Percentiles rank a stretch among this genome's conserved stretches.
phyloP scores from a whole-genome alignment of 768 basidiomycete species.

The Phlebiopsis flavidoalba region DNA sequence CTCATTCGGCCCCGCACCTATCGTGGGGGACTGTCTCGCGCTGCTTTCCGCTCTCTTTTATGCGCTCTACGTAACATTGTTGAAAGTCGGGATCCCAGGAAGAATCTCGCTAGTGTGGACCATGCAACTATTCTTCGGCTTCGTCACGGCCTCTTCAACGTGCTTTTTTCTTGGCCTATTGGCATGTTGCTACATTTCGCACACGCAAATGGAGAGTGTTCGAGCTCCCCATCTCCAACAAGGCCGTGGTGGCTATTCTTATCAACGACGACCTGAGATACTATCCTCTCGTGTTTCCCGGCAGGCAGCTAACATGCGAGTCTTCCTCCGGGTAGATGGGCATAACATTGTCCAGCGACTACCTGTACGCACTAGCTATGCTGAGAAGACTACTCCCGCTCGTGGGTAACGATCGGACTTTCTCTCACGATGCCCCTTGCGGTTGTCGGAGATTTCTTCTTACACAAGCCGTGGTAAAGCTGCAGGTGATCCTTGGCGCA shows the following conservation, averaged over 20 bases:
- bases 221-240: constrained; percentile 54
- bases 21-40: constrained; percentile 79
- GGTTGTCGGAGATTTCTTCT: constrained; percentile 71
- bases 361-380: constrained; percentile 85
- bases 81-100: constrained; percentile 82
- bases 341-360: constrained; percentile 82
- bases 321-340: constrained; percentile 49
- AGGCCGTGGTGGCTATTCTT: constrained; percentile 43
- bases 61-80: constrained; percentile 80
- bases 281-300: neutral
- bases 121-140: constrained; percentile 95
- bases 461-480: constrained; percentile 51
- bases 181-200: constrained; percentile 71
- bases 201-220: constrained; percentile 71
- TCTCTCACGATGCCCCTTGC: constrained; percentile 93
- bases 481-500: constrained; percentile 69
- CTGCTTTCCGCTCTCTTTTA: constrained; percentile 86
- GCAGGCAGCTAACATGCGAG: neutral
- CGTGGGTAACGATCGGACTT: constrained; percentile 88
- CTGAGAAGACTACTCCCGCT: constrained; percentile 95
- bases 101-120: constrained; percentile 82
- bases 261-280: constrained; percentile 56
- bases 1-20: constrained; percentile 26
- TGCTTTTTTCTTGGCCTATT: constrained; percentile 69
- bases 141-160: constrained; percentile 87